Evolutionary conservation across 2,329 filamentous ascomycete species (phyloP), one percentile per base, ranked within the genome.

Genomic region (Penicillium frequentans): DNA sequence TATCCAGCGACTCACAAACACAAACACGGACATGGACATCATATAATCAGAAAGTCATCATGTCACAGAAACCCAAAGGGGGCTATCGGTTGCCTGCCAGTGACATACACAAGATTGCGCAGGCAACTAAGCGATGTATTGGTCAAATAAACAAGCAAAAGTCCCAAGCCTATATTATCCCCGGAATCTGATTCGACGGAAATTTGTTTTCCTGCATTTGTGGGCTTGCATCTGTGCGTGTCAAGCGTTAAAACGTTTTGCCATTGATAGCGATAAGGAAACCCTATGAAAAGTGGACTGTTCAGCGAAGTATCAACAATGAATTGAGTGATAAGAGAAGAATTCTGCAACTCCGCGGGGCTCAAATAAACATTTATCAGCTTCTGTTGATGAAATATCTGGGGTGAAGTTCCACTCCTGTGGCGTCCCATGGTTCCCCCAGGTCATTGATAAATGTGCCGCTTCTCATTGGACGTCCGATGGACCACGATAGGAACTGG

Each of bases 361-460:
- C n/a, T 19, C 39, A 33, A 42, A 19, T 35, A 29, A 23, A 31
- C 26, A 52, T 39, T 11, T 3, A 19, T 33, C 14, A 35, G 10
- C 21, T 27, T 42, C 11, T 14, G 33, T 26, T 37, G 27, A 33
- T 26, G 21, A 21, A 44, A 50, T 55, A 14, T 52, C 42, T 53
- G 54, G 52, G 42, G 43, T 47, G 45, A 47, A 14, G 35, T 19
- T 39, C 35, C 10, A 54, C 29, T 44, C 49, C 29, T 33, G 49
- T 39, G 16, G 27, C 8, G 23, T 37, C n/a, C 37, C 33, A 47
- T 19, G n/a, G 48, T 43, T 27, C 24, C 27, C 14, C 19, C 29
- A 19, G 47, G 49, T 24, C 29, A 29, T 60, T 64, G 67, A 69
- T 69, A 68, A 67, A 60, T 53, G n/a, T 24, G 21, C 19, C 56